Percentiles rank a stretch among this genome's conserved stretches.
These are phyloP conservation scores for Fonsecaea pugnacius DNA, from an alignment of 2,329 filamentous ascomycete genomes.

Conservation along the genomic window DNA sequence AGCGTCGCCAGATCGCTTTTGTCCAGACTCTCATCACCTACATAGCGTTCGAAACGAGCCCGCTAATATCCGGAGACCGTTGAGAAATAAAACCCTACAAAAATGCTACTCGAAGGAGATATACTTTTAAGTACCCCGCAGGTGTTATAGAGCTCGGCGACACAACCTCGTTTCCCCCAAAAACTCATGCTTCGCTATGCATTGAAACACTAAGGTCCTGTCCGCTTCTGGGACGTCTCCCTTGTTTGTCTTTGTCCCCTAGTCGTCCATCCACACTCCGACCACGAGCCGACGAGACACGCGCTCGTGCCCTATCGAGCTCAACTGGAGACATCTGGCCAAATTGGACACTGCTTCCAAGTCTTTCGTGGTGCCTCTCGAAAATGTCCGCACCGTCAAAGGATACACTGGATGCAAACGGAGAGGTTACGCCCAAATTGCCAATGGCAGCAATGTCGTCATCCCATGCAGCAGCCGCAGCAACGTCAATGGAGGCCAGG, in stretches of 20 bases:
- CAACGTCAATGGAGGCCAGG: conserved; percentile 24
- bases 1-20: too few relatives aligned
- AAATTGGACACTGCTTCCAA: conserved; percentile 22
- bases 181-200: not conserved
- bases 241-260: not conserved
- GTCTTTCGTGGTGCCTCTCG: conserved; percentile 19
- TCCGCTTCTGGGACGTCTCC: not conserved
- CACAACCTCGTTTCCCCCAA: not conserved
- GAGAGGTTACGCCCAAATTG: conserved; percentile 2
- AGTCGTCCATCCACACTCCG: conserved; percentile 9
- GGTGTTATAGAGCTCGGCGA: not conserved
- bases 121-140: not conserved
- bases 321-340: conserved; percentile 29
- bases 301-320: conserved; percentile 26
- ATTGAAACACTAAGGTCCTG: not conserved
- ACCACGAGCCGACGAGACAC: conserved; percentile 18
- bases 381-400: conserved; percentile 10
- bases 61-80: not conserved
- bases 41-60: too few relatives aligned
- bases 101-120: not conserved
- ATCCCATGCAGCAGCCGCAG: conserved; percentile 23
- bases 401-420: not conserved
- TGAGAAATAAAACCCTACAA: not conserved
- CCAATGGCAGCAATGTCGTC: not conserved
- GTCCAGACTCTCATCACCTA: too few relatives aligned